Conservation (phyloP, 2,329 filamentous ascomycete species). For the Trichoderma koningii region DNA sequence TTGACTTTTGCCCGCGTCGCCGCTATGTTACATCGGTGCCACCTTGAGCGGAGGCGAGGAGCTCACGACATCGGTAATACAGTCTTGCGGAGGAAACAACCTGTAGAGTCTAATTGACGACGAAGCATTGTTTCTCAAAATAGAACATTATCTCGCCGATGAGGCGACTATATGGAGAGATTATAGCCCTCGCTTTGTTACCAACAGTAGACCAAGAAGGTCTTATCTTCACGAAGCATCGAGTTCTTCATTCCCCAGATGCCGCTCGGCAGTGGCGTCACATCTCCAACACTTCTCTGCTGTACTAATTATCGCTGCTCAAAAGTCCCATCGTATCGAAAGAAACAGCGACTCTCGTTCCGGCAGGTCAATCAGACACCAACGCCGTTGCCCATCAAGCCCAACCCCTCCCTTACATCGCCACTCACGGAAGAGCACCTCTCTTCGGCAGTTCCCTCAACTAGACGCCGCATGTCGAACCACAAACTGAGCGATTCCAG, state of each 20-base stretch:
- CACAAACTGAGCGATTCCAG: not conserved
- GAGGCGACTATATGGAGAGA: not conserved
- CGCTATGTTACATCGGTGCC: constrained; percentile 14
- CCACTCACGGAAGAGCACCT: not conserved
- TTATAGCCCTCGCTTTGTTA: not conserved
- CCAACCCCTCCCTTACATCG: not conserved
- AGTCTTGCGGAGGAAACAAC: not conserved
- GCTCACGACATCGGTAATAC: not conserved
- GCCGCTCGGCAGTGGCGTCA: not conserved
- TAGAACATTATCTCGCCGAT: not conserved
- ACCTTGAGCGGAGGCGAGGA: constrained; percentile 4
- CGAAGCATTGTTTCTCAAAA: not conserved
- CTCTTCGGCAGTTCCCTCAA: constrained; percentile 16
- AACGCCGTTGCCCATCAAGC: not conserved
- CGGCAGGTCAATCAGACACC: constrained; percentile 19
- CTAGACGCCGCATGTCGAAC: not conserved
- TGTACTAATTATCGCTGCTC: not conserved
- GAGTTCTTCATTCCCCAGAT: not conserved
- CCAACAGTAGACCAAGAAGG: no score
- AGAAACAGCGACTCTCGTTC: constrained; percentile 7
- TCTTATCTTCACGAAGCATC: no score
- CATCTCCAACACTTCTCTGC: not conserved
- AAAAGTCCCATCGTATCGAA: constrained; percentile 19
- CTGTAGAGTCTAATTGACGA: not conserved
- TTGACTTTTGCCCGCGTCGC: not conserved